phyloP scores from a whole-genome alignment of 176 grass and related monocot genomes.

The Ampelocalamus luodianensis region DNA sequence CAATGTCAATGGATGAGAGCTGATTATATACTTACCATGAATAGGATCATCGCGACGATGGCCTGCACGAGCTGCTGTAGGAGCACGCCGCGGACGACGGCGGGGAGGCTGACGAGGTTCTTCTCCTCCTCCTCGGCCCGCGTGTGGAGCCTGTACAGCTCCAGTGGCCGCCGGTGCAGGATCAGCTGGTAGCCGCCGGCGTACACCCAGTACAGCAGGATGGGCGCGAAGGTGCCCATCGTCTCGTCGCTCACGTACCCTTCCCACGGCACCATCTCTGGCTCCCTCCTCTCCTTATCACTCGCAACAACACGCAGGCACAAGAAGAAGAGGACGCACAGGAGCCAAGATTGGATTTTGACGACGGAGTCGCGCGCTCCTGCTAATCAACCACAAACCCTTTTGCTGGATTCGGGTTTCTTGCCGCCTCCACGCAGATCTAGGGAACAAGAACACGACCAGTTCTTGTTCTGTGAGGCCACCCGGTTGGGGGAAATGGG shows the following conservation, averaged over 20 bases:
- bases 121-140: conserved; percentile 71
- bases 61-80: conserved; percentile 82
- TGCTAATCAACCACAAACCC: neutral
- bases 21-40: conserved; percentile 58
- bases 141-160: conserved; percentile 80
- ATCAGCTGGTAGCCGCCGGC: conserved; percentile 74
- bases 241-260: conserved; percentile 82
- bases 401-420: conserved; percentile 25
- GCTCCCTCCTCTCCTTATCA: neutral
- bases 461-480: conserved; percentile 24
- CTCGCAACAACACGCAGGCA: neutral
- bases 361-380: neutral
- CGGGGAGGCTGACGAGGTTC: conserved; percentile 64
- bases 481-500: neutral
- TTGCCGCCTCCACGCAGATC: conserved; percentile 55
- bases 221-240: conserved; percentile 89
- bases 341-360: conserved; percentile 44
- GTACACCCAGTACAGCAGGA: conserved; percentile 86
- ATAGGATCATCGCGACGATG: conserved; percentile 74
- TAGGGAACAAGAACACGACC: conserved; percentile 26
- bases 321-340: neutral
- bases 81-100: conserved; percentile 73
- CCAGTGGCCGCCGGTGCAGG: conserved; percentile 60
- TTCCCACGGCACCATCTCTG: conserved; percentile 80
- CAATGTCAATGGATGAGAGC: neutral